Conservation (phyloP, 2,329 filamentous ascomycete species). For the Talaromyces amestolkiae region DNA sequence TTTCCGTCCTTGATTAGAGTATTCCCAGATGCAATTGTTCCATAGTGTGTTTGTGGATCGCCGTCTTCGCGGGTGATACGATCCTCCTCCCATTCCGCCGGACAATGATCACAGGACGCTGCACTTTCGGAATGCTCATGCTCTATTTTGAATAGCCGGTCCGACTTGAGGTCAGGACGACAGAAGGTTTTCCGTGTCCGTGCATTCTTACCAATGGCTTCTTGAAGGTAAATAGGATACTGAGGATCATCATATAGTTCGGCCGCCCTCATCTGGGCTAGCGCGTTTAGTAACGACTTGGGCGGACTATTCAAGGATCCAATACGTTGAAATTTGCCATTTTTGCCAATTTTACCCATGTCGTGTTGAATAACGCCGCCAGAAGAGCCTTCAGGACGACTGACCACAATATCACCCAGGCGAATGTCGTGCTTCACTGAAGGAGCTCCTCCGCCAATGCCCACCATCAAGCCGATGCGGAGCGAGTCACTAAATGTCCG, state of each 20-base stretch:
- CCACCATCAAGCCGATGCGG: conserved; percentile 21
- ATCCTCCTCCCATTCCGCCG: neutral
- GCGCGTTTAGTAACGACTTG: neutral
- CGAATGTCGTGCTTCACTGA: neutral
- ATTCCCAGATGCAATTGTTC: neutral
- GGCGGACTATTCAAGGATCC: neutral
- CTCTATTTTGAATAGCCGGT: neutral
- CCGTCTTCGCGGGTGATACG: neutral
- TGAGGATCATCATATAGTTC: neutral
- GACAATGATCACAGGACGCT: neutral
- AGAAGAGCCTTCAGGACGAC: conserved; percentile 10
- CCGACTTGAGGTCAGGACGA: neutral
- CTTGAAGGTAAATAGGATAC: neutral
- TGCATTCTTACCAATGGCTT: neutral
- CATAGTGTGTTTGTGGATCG: neutral
- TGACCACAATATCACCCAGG: conserved; percentile 21
- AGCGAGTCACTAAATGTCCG: conserved; percentile 21
- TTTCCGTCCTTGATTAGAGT: neutral
- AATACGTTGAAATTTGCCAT: neutral
- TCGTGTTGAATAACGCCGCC: conserved; percentile 26
- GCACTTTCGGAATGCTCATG: neutral
- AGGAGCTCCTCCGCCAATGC: conserved; percentile 20
- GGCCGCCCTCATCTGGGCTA: neutral
- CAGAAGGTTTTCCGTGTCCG: neutral
- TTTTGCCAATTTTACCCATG: conserved; percentile 19